A percentile compares a stretch with the other conserved stretches of the same genome.
Evolutionary conservation across 106 monocot species (phyloP).

Genomic region (Amphibolis antarctica): DNA sequence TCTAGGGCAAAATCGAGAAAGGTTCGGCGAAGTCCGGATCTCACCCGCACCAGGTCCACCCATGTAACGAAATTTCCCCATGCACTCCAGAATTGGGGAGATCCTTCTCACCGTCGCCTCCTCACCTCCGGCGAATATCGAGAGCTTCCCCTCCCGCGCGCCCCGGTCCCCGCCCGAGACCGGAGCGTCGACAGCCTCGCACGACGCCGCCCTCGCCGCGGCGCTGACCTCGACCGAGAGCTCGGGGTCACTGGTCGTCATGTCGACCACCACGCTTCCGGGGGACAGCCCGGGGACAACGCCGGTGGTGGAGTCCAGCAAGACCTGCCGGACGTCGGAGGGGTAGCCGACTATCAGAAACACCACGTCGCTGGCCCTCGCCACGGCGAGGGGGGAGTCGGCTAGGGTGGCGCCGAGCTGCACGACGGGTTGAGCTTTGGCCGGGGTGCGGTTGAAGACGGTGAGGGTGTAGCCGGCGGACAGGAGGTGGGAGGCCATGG

Average conservation of each 20-base stretch:
- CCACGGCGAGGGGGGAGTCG: conserved; percentile 48
- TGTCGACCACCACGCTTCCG: conserved; percentile 65
- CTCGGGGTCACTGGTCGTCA: conserved; percentile 80
- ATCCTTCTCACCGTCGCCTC: conserved; percentile 26
- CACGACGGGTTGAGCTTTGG: conserved; percentile 59
- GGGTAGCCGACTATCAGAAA: conserved; percentile 81
- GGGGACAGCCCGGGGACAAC: conserved; percentile 38
- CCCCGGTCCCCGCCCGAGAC: conserved; percentile 94
- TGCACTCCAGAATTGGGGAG: conserved; percentile 38
- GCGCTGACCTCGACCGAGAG: conserved; percentile 63
- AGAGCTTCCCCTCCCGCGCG: conserved; percentile 48
- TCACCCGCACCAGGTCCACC: conserved; percentile 49
- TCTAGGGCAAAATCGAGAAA: too few species aligned
- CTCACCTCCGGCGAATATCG: conserved; percentile 81
- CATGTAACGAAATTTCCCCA: conserved; percentile 83
- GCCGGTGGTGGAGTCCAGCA: conserved; percentile 39
- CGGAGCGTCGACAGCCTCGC: conserved; percentile 59
- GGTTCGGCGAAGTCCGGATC: too few species aligned
- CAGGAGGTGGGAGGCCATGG: conserved; percentile 79
- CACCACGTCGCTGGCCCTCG: conserved; percentile 50
- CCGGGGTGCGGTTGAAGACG: conserved; percentile 74
- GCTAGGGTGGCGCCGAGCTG: conserved; percentile 47
- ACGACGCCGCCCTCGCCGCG: conserved; percentile 19
- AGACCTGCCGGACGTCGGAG: conserved; percentile 60
- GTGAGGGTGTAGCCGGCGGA: conserved; percentile 68